Conservation (phyloP, 192 early-diverging fungal genomes). For the Neocallimastix lanati region DNA sequence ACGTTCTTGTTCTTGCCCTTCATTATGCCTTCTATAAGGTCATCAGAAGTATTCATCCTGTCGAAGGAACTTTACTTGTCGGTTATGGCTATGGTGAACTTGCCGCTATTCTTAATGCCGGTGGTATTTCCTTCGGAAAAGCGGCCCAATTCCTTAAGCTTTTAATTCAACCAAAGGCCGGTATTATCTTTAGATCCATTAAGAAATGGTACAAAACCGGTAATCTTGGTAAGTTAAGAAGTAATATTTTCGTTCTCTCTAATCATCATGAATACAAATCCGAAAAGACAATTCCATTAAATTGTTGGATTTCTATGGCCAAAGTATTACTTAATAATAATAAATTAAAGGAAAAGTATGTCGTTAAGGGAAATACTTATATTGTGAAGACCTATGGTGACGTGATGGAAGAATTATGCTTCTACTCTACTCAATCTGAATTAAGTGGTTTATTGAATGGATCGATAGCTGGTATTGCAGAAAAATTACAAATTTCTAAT, state of each 20-base stretch:
- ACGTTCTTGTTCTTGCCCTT: not conserved
- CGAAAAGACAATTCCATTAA: not conserved
- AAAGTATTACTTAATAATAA: not conserved
- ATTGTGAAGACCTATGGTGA: not conserved
- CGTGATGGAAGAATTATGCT: not conserved
- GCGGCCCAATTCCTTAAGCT: not conserved
- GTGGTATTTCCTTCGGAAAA: not conserved
- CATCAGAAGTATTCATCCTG: not conserved
- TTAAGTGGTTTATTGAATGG: not conserved
- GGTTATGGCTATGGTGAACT: not conserved
- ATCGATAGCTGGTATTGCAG: not conserved
- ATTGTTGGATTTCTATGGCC: not conserved
- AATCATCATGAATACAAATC: not conserved
- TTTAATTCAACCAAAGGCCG: not conserved
- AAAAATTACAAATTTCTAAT: not conserved
- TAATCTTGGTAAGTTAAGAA: not conserved
- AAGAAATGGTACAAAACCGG: not conserved
- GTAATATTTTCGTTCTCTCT: not conserved
- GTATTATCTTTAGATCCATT: not conserved
- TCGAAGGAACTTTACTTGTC: not conserved
- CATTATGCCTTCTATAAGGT: not conserved
- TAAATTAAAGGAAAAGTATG: not conserved
- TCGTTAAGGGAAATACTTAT: not conserved
- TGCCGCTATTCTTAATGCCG: not conserved
- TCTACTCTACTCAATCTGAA: not conserved